A percentile compares a stretch with the other conserved stretches of the same genome.
phyloP scores from a whole-genome alignment of 768 basidiomycete species.

The Termitomyces sp. region DNA sequence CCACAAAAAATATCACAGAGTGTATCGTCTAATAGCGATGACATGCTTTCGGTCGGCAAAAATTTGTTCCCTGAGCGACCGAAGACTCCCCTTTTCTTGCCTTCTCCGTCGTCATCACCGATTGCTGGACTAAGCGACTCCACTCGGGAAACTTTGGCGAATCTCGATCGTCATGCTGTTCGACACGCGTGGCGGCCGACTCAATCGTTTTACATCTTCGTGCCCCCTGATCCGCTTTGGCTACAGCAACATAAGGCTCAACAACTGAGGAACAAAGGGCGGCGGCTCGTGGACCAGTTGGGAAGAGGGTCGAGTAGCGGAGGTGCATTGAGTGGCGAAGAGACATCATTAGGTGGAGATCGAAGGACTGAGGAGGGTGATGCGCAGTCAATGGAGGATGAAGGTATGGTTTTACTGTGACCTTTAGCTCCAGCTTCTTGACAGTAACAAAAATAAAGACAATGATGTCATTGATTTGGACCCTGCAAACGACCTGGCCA shows the following conservation, averaged over 20 bases:
- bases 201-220: conserved; percentile 24
- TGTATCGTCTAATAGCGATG: not conserved
- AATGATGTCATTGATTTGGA: conserved; percentile 16
- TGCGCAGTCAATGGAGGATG: conserved; percentile 11
- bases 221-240: conserved; percentile 33
- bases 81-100: conserved; percentile 46
- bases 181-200: not conserved
- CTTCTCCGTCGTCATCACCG: conserved; percentile 41
- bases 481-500: conserved; percentile 14
- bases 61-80: conserved; percentile 9
- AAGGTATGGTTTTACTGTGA: conserved; percentile 22
- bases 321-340: not conserved
- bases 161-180: not conserved
- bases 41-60: not conserved
- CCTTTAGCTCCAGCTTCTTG: conserved; percentile 11
- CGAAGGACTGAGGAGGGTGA: conserved; percentile 1
- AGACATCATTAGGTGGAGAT: not conserved
- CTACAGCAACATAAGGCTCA: conserved; percentile 15
- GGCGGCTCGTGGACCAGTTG: not conserved
- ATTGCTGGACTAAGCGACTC: not conserved
- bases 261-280: conserved; percentile 4
- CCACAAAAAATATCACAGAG: not conserved
- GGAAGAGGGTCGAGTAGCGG: not conserved
- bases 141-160: not conserved
- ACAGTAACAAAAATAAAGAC: conserved; percentile 17